Percentiles rank a stretch among this genome's conserved stretches.
Evolutionary conservation across 345 rosid genomes (phyloP).

Genomic region (thale cress (Arabidopsis thaliana)): DNA sequence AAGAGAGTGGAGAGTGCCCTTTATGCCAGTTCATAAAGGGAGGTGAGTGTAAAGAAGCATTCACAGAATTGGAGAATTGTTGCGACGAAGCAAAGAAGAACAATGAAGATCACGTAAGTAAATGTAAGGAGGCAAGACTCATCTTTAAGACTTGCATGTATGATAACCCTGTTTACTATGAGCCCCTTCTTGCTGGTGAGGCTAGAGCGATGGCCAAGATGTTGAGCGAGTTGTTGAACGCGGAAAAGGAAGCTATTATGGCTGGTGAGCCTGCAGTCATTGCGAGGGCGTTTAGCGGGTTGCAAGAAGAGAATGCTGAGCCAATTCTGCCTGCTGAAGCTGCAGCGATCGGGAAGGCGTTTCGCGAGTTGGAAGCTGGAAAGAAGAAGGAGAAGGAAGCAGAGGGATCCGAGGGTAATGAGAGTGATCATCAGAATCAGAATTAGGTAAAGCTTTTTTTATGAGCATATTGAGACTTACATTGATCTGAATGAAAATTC

Average conservation of each 20-base stretch:
- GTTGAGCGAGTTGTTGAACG: background rate
- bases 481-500: background rate
- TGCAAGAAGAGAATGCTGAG: background rate
- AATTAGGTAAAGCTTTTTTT: background rate
- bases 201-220: background rate
- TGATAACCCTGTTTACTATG: conserved; percentile 17
- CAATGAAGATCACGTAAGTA: background rate
- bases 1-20: background rate
- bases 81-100: background rate
- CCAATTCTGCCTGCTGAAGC: background rate
- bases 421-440: background rate
- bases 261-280: conserved; percentile 16
- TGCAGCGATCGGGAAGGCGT: conserved; percentile 3
- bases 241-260: conserved; percentile 10
- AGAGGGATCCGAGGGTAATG: background rate
- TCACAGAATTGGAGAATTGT: background rate
- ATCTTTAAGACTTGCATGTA: conserved; percentile 9
- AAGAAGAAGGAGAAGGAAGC: background rate
- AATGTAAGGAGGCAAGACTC: background rate
- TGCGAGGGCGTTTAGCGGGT: background rate
- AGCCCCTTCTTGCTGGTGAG: background rate
- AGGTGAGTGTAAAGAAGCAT: conserved; percentile 17
- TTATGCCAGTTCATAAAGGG: background rate
- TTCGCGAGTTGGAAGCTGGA: background rate
- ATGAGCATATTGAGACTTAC: background rate